These are phyloP conservation scores for Phytophthora parvispora DNA, from an alignment of 352 stramenopile species.

Conservation along the genomic window DNA sequence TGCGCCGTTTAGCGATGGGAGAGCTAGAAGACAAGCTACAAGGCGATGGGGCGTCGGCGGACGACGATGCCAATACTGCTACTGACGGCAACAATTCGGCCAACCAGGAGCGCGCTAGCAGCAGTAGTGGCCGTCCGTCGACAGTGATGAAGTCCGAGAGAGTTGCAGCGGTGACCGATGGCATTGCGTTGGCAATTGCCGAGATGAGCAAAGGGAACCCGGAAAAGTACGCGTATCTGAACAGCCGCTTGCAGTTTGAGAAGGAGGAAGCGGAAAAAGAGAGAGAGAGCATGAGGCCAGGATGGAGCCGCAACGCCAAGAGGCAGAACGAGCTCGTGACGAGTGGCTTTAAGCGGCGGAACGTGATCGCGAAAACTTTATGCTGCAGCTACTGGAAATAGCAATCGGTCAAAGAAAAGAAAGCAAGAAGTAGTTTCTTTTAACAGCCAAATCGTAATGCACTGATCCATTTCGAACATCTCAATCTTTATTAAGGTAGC, in stretches of 20 bases:
- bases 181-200: not conserved
- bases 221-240: not conserved
- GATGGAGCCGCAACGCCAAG: not conserved
- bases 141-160: not conserved
- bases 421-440: not conserved
- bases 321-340: not conserved
- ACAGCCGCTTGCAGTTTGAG: not conserved
- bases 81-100: not conserved
- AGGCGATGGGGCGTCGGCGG: not conserved
- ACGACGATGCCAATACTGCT: not conserved
- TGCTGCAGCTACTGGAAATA: not conserved
- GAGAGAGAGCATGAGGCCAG: not conserved
- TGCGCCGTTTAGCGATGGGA: conserved; percentile 6
- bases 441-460: not conserved
- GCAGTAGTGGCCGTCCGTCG: not conserved
- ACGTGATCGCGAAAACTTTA: not conserved
- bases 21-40: conserved; percentile 6
- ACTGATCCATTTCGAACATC: not conserved
- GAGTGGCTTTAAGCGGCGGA: not conserved
- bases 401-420: not conserved
- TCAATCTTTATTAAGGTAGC: not conserved
- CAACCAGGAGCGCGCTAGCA: not conserved
- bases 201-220: not conserved
- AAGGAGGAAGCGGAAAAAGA: not conserved
- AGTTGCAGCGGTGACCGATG: not conserved